Evolutionary conservation across 2,329 filamentous ascomycete genomes (phyloP).

Genomic region (Botrytis hyacinthi): DNA sequence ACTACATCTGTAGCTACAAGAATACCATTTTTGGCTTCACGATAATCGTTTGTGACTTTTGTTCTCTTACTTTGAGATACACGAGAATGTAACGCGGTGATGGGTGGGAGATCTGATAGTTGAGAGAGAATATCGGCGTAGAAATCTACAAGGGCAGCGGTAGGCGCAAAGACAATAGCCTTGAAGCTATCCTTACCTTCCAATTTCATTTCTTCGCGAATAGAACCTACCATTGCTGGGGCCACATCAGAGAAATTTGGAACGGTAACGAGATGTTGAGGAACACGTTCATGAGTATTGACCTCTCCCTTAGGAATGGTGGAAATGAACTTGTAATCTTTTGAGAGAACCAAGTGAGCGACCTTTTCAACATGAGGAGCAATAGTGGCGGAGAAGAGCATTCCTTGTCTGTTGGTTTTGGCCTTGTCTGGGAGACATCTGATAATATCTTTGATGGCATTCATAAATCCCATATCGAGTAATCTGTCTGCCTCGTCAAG

Average conservation of each 20-base stretch:
- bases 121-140: slow-evolving; percentile 54
- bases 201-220: slow-evolving; percentile 56
- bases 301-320: slow-evolving; percentile 80
- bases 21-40: slow-evolving; percentile 58
- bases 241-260: slow-evolving; percentile 71
- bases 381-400: slow-evolving; percentile 94
- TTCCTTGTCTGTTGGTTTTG: slow-evolving; percentile 74
- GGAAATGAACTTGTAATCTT: slow-evolving; percentile 83
- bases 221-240: slow-evolving; percentile 75
- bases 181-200: slow-evolving; percentile 65
- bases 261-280: slow-evolving; percentile 71
- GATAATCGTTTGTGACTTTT: slow-evolving; percentile 69
- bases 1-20: slow-evolving; percentile 79
- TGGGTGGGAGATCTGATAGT: slow-evolving; percentile 35
- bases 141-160: slow-evolving; percentile 69
- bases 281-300: slow-evolving; percentile 80
- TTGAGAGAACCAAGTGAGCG: slow-evolving; percentile 73
- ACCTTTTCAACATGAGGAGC: slow-evolving; percentile 78
- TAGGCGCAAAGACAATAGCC: slow-evolving; percentile 90
- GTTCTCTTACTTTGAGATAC: slow-evolving; percentile 71
- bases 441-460: slow-evolving; percentile 62
- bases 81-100: slow-evolving; percentile 68
- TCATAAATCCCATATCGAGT: slow-evolving; percentile 87
- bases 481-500: slow-evolving; percentile 98
- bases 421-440: slow-evolving; percentile 58